phyloP scores from a whole-genome alignment of 345 rosid species.

The Gynandropsis gynandra region DNA sequence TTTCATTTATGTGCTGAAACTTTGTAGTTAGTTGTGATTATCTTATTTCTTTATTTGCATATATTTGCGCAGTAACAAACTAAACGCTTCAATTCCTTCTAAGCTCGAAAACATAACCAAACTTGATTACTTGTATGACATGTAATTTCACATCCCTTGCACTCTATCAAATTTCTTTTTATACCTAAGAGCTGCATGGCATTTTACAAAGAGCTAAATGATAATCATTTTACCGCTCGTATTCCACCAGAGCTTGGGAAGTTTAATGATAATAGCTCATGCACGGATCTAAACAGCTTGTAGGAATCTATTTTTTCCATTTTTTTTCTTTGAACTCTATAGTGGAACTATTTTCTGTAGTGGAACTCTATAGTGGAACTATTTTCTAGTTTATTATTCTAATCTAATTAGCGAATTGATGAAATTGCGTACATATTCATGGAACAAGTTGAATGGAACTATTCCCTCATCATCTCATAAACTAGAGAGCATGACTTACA shows the following conservation, averaged over 20 bases:
- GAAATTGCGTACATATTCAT: conserved; percentile 56
- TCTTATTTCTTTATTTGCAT: conserved; percentile 29
- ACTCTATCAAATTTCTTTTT: background rate
- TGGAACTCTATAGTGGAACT: background rate
- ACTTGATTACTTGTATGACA: conserved; percentile 80
- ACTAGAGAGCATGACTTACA: conserved; percentile 84
- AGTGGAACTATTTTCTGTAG: no score
- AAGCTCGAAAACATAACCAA: conserved; percentile 96
- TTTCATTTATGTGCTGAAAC: background rate
- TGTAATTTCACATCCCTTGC: background rate
- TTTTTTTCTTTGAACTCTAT: conserved; percentile 5
- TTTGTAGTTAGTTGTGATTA: background rate
- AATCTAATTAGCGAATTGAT: conserved; percentile 16
- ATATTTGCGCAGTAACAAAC: conserved; percentile 76
- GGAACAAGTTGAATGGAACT: conserved; percentile 70
- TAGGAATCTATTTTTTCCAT: conserved; percentile 27
- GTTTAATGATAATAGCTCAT: conserved; percentile 76
- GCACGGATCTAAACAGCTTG: conserved; percentile 89
- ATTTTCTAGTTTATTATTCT: conserved; percentile 2
- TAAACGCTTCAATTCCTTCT: conserved; percentile 75
- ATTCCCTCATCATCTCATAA: conserved; percentile 69
- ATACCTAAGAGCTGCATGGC: background rate
- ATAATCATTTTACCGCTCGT: conserved; percentile 64
- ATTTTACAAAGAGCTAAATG: conserved; percentile 71
- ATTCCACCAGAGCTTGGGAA: conserved; percentile 94